A percentile compares a stretch with the other conserved stretches of the same genome.
These are phyloP conservation scores for Chrysoporthe deuterocubensis DNA, from an alignment of 2,329 filamentous ascomycete genomes.

Conservation along the genomic window DNA sequence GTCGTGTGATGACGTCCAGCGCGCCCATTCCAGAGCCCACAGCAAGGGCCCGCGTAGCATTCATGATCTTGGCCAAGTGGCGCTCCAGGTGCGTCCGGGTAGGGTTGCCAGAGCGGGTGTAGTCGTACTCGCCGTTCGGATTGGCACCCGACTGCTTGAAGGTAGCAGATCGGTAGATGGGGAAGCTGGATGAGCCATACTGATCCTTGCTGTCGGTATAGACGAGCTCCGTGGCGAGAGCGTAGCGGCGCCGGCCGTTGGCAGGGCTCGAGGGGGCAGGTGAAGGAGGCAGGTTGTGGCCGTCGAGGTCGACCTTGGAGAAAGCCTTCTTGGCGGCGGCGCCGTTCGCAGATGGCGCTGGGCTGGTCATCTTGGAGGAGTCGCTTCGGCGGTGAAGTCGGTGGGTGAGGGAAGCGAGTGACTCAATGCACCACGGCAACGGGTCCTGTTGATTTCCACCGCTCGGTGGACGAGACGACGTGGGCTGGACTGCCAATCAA, in stretches of 20 bases:
- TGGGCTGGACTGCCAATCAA: not conserved
- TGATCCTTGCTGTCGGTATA: constrained; percentile 96
- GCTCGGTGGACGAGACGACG: not conserved
- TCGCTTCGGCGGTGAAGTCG: not conserved
- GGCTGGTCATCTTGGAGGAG: constrained; percentile 21
- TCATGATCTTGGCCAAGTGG: constrained; percentile 99
- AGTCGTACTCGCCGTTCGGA: constrained; percentile 92
- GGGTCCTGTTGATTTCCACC: not conserved
- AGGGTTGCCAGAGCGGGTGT: constrained; percentile 96
- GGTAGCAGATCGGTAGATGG: constrained; percentile 97
- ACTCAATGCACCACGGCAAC: not conserved
- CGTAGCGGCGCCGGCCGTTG: constrained; percentile 81
- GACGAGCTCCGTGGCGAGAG: constrained; percentile 92
- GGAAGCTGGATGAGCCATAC: constrained; percentile 94
- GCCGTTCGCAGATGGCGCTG: constrained; percentile 16
- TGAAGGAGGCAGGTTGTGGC: constrained; percentile 85
- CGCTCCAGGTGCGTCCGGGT: constrained; percentile 95
- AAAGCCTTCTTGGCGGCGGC: constrained; percentile 47
- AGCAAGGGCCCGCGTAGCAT: constrained; percentile 84
- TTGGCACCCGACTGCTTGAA: constrained; percentile 89
- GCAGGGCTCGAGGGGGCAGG: constrained; percentile 90
- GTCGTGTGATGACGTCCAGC: constrained; percentile 90
- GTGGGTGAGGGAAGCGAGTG: not conserved
- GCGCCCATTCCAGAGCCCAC: constrained; percentile 98
- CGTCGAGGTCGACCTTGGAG: constrained; percentile 74